Base-by-base conservation (phyloP, 2,329 filamentous ascomycete genomes). In the Apiospora marii region DNA sequence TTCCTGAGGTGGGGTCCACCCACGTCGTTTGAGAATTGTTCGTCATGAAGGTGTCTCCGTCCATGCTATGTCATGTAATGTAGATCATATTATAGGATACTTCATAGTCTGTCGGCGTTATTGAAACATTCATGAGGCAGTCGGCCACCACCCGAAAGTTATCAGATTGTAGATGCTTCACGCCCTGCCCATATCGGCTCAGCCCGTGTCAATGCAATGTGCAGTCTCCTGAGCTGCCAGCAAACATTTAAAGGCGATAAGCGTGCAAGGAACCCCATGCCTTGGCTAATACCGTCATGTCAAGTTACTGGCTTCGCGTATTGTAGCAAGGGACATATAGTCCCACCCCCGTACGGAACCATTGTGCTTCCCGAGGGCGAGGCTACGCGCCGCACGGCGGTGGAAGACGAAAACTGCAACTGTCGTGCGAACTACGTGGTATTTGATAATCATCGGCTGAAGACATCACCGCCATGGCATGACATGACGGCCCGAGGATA, bases 401-500 rank as follows among this genome's bases (percentile, higher is more conserved):
- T 10, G n/a, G 30, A n/a, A 41, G 53, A 64, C 58, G 58, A 64
- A 64, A 64, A 64, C 34, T n/a, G 58, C 41, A 64, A 34, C 58
- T 64, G 58, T 41, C 34, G 58, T 64, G 58, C 34, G 34, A 41
- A 64, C 34, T 64, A 64, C 4, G 34, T 64, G 34, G 58, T 64
- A 34, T 64, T 19, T 64, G 58, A 22, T 34, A 64, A 64, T 34
- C 34, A 37, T 19, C 34, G 58, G 58, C 58, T 14, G 58, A 41
- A 41, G 34, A 64, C 58, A 64, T 64, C 58, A 34, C 34, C 12
- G 58, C 58, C 34, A 64, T 41, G 41, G 22, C 58, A n/a, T 64
- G 58, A 41, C 58, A 64, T n/a, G n/a, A 41, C 58, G 58, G 58
- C 58, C 58, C 58, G 58, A 64, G 34, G 19, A 64, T 64, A 34